Base-by-base conservation (phyloP, 1,284 basidiomycete genomes). In the Athelia sp. region DNA sequence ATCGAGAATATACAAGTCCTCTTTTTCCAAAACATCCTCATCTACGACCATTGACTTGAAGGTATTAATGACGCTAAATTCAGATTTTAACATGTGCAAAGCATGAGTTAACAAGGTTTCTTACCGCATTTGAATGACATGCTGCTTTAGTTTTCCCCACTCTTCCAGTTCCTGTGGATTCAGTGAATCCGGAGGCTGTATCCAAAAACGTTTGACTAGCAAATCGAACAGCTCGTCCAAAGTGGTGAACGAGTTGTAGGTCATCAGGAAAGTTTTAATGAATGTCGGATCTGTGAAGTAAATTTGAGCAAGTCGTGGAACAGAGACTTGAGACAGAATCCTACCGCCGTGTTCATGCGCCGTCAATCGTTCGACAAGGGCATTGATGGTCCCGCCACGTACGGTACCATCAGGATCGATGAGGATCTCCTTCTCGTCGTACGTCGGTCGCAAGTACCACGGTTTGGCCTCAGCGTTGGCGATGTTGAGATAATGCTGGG, bases 221-320 rank as follows among this genome's bases (percentile, higher is more conserved):
- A 92, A 73, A 47, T 93, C 84, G 51, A 98, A 87, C 19, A 99
- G 71, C 52, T 93, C 87, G 50, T 92, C 80, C 17, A 93, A 74
- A 1, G 86, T 87, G 14, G 92, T 93, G 67, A 99, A 99, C 0
- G 93, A 96, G 58, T 95, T 93, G 75, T 94, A 98, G 1, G 97
- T 99, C 80, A 98, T 89, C 54, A 99, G 68, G 79, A 99, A 99
- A 1, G 94, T 89, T 64, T 90, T 88, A 64, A 85, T 90, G 70
- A 92, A 99, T 4, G 82, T 81, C 0, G 82, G 75, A 64, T 95
- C 93, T 89, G 59, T 21, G 6, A n/a, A 6, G n/a, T 40, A n/a
- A n/a, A 40, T n/a, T 8, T 40, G 36, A n/a, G 15, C n/a, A 21
- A 40, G 36, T 21, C n/a, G 36, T 17, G n/a, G n/a, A n/a, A 34